phyloP scores from a whole-genome alignment of 768 basidiomycete genomes.

The Macrolepiota albuminosa region DNA sequence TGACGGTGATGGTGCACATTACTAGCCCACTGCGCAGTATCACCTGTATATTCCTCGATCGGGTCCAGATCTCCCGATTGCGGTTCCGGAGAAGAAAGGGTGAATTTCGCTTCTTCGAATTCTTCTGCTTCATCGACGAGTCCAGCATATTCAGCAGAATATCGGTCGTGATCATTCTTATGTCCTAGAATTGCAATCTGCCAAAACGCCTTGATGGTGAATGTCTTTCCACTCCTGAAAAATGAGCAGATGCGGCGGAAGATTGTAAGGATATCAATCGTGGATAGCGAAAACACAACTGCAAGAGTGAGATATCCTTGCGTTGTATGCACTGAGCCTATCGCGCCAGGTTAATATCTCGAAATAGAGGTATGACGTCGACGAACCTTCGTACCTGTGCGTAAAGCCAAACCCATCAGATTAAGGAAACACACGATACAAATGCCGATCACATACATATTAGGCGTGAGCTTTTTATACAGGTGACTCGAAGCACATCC shows the following conservation, averaged over 20 bases:
- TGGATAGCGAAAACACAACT: slow-evolving; percentile 32
- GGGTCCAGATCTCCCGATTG: slow-evolving; percentile 25
- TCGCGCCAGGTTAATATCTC: background rate
- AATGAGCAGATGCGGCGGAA: slow-evolving; percentile 50
- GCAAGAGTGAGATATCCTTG: slow-evolving; percentile 53
- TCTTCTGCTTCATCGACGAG: slow-evolving; percentile 55
- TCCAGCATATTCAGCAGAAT: slow-evolving; percentile 52
- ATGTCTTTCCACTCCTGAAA: slow-evolving; percentile 35
- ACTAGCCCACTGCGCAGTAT: slow-evolving; percentile 53
- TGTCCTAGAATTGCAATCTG: slow-evolving; percentile 48
- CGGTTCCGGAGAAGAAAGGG: slow-evolving; percentile 15
- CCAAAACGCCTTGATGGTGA: slow-evolving; percentile 51
- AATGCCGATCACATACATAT: slow-evolving; percentile 58
- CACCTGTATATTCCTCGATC: slow-evolving; percentile 27
- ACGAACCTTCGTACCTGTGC: slow-evolving; percentile 61
- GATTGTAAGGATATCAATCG: slow-evolving; percentile 48
- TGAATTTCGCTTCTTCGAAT: slow-evolving; percentile 41
- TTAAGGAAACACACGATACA: slow-evolving; percentile 8
- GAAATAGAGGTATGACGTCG: slow-evolving; percentile 7
- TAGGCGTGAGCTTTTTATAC: slow-evolving; percentile 76
- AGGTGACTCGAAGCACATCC: slow-evolving; percentile 65
- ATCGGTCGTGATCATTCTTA: slow-evolving; percentile 21
- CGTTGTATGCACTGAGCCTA: slow-evolving; percentile 50
- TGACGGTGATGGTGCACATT: slow-evolving; percentile 35
- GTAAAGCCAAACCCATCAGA: slow-evolving; percentile 14